Base-by-base conservation (phyloP, 139 green algal species). In the Coelastrella sp. region DNA sequence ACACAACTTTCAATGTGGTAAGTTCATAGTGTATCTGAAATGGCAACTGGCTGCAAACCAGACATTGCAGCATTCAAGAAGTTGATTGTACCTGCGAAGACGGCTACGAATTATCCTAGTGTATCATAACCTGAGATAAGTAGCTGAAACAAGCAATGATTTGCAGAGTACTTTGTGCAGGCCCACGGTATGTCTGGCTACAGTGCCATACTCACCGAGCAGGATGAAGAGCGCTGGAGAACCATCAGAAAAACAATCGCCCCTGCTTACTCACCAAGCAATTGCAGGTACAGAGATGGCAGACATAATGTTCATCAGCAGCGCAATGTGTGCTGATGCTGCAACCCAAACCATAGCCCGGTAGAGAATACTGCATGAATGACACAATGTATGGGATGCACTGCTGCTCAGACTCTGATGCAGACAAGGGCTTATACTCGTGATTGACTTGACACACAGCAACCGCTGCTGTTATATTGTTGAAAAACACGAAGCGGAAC, bases 201-300 rank as follows among this genome's bases (percentile, higher is more conserved):
- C n/a, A 9, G 30, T 25, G 78, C 78, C 7, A 76, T 84, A 15
- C 30, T 84, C 27, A 84, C 78, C 64, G 60, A 84, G 60, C 60
- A 66, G 25, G 78, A 84, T 76, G 78, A 84, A 43, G 40, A 84
- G 40, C 60, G 62, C 60, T 84, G 78, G 78, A 75, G 9, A 60
- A 38, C 62, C 40, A 84, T 84, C 60, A 53, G 78, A 13, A 27
- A 23, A 1, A 66, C 25, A 19, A 75, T 84, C 5, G 78, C 78
- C 4, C 78, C 78, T 59, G 78, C 78, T 4, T 84, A 73, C n/a
- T 40, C 27, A 62, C 60, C 53, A 0, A 57, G 21, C 2, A 60
- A 60, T 15, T n/a, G 64, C 40, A 84, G 62, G 78, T 84, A 37
- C 30, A 41, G 2, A 19, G 27, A 6, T 60, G 76, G 30, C 25